A percentile compares a stretch with the other conserved stretches of the same genome.
These are phyloP conservation scores for Paramyrothecium sp. DNA, from an alignment of 2,329 filamentous ascomycete genomes.

Conservation along the genomic window DNA sequence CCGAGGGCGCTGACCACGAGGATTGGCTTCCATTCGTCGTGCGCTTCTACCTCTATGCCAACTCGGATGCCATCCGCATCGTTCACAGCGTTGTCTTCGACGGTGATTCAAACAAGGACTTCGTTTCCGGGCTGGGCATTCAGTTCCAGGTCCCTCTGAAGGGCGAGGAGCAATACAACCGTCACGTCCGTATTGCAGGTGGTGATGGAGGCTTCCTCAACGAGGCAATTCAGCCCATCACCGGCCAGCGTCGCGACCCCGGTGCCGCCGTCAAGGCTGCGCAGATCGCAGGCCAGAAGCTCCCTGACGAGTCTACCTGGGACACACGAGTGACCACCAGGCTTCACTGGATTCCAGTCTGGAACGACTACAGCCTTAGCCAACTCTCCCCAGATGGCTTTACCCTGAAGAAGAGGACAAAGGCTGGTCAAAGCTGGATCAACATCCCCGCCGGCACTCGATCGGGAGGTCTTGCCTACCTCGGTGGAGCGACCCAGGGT, in stretches of 20 bases:
- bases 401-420: slow-evolving; percentile 58
- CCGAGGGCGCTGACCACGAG: slow-evolving; percentile 24
- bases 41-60: slow-evolving; percentile 58
- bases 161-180: slow-evolving; percentile 53
- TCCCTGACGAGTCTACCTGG: slow-evolving; percentile 44
- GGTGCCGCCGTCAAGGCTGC: slow-evolving; percentile 44
- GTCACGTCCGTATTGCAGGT: slow-evolving; percentile 56
- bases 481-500: slow-evolving; percentile 55
- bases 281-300: slow-evolving; percentile 46
- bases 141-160: slow-evolving; percentile 54
- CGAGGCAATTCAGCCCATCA: slow-evolving; percentile 59
- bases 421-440: slow-evolving; percentile 55
- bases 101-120: slow-evolving; percentile 44
- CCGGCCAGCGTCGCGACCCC: slow-evolving; percentile 55
- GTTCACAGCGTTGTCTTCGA: slow-evolving; percentile 59
- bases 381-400: slow-evolving; percentile 62
- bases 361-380: slow-evolving; percentile 55
- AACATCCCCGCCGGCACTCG: slow-evolving; percentile 56
- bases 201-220: slow-evolving; percentile 53
- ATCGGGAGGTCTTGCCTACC: slow-evolving; percentile 55
- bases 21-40: slow-evolving; percentile 50
- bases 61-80: slow-evolving; percentile 52
- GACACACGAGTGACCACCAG: slow-evolving; percentile 41
- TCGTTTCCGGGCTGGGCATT: slow-evolving; percentile 54
- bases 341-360: slow-evolving; percentile 56